Evolutionary conservation across 1,284 basidiomycete species (phyloP), one percentile per base, ranked within the genome.

Genomic region (Leccinum fuscescens): DNA sequence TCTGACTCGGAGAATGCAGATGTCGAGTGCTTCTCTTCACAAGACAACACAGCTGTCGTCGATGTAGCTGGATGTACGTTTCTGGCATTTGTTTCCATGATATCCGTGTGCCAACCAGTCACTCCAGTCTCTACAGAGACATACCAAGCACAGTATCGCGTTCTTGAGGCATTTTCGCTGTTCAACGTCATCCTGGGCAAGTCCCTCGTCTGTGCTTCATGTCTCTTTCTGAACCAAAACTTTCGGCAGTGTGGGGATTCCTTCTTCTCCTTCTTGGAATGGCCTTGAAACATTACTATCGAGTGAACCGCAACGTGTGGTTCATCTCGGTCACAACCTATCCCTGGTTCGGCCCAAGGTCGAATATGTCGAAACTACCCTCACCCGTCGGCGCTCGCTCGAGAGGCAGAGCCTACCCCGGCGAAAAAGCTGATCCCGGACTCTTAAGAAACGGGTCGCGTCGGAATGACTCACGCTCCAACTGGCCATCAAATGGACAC

Each of bases 71-170:
- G 80, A 62, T 90, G 89, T 91, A 68, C 75, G 89, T 79, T 20
- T 39, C 51, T 42, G 22, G 2, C 29, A 37, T 52, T 56, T 59
- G 57, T 33, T 54, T 59, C 58, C 27, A 33, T 49, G 12, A 24
- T 4, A 7, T 17, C 4, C 7, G 20, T 27, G 54, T 48, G 15
- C 54, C 29, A 46, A 64, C 44, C 24, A 48, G 24, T 31, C 39
- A 1, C 31, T 24, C 17, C 20, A 85, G 83, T 84, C 70, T 87
- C 81, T 74, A 90, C 78, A 75, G 89, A 76, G 77, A 88, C 79
- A 71, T 92, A 88, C 71, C 90, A 90, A 65, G 89, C 90, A 24
- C 91, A 92, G 78, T 92, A 92, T 71, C 83, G 86, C 42, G 90
- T 91, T 27, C 77, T 92, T 55, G 88, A 86, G 74, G 83, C 86